phyloP scores from a whole-genome alignment of 495 filamentous ascomycete genomes.

The Apiosordaria backusii region DNA sequence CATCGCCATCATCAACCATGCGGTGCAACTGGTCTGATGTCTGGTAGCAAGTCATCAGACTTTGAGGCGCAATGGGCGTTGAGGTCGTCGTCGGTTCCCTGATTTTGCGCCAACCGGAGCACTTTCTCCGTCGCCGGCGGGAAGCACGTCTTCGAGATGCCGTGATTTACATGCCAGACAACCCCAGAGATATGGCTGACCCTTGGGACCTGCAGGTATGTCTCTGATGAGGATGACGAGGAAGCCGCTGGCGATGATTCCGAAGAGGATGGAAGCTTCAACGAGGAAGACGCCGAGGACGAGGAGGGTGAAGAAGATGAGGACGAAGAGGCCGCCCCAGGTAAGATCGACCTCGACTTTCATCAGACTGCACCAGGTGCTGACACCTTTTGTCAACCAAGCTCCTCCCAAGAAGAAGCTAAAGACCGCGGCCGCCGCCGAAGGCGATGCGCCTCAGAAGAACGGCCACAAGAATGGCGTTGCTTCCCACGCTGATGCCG shows the following conservation, averaged over 20 bases:
- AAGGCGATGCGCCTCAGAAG: constrained; percentile 31
- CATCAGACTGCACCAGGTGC: neutral
- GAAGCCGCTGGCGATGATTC: constrained; percentile 34
- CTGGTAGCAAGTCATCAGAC: neutral
- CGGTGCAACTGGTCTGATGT: constrained; percentile 24
- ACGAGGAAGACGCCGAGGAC: constrained; percentile 37
- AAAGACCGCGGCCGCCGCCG: constrained; percentile 36
- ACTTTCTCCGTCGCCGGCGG: neutral
- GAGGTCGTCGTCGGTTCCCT: neutral
- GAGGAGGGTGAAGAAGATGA: constrained; percentile 36
- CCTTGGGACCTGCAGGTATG: constrained; percentile 27
- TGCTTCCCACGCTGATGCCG: constrained; percentile 20
- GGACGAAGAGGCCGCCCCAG: constrained; percentile 20
- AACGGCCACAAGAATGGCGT: constrained; percentile 28
- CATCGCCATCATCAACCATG: constrained; percentile 14
- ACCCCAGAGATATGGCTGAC: neutral
- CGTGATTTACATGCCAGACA: neutral
- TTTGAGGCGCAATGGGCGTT: constrained; percentile 21
- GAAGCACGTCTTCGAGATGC: neutral
- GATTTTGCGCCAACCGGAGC: neutral
- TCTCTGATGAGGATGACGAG: constrained; percentile 41
- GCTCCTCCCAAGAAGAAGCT: constrained; percentile 49
- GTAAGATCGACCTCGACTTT: constrained; percentile 29
- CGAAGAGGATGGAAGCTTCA: constrained; percentile 35
- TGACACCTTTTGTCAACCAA: constrained; percentile 22